Conservation (phyloP, 2,329 filamentous ascomycete species). For the Cadophora sp. region DNA sequence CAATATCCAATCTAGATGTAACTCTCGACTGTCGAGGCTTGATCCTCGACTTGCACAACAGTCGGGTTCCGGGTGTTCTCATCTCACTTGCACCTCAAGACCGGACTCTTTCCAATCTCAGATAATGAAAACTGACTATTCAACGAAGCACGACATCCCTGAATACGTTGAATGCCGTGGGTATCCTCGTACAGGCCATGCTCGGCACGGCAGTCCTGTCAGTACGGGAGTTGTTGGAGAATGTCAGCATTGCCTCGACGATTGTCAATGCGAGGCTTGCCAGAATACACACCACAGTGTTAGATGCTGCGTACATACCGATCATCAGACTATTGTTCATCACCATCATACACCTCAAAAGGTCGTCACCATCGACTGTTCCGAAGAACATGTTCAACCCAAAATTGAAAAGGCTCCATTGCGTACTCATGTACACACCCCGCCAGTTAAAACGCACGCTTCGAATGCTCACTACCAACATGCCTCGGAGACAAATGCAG, state of each 20-base stretch:
- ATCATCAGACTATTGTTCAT: slow-evolving; percentile 36
- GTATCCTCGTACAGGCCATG: slow-evolving; percentile 40
- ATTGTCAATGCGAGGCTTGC: slow-evolving; percentile 40
- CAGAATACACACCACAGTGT: slow-evolving; percentile 39
- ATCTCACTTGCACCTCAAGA: slow-evolving; percentile 12
- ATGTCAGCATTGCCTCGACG: slow-evolving; percentile 43
- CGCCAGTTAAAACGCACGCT: not conserved
- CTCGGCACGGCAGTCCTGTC: slow-evolving; percentile 33
- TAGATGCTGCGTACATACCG: slow-evolving; percentile 38
- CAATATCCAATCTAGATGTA: slow-evolving; percentile 14
- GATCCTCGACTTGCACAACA: slow-evolving; percentile 10
- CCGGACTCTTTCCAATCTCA: slow-evolving; percentile 14
- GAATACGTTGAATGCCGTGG: slow-evolving; percentile 38
- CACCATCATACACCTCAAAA: slow-evolving; percentile 32
- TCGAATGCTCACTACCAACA: not conserved
- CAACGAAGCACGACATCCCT: slow-evolving; percentile 5
- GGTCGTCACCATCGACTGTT: not conserved
- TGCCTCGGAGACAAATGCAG: not conserved
- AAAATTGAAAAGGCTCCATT: not conserved
- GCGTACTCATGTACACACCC: not conserved
- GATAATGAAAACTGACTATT: not conserved
- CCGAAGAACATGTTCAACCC: not conserved
- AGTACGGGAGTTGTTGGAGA: slow-evolving; percentile 36
- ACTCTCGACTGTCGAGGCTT: slow-evolving; percentile 12
- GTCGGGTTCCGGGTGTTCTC: not conserved